Evolutionary conservation across 2,329 filamentous ascomycete species (phyloP), one percentile per base, ranked within the genome.

Genomic region (Chrysoporthe puriensis): DNA sequence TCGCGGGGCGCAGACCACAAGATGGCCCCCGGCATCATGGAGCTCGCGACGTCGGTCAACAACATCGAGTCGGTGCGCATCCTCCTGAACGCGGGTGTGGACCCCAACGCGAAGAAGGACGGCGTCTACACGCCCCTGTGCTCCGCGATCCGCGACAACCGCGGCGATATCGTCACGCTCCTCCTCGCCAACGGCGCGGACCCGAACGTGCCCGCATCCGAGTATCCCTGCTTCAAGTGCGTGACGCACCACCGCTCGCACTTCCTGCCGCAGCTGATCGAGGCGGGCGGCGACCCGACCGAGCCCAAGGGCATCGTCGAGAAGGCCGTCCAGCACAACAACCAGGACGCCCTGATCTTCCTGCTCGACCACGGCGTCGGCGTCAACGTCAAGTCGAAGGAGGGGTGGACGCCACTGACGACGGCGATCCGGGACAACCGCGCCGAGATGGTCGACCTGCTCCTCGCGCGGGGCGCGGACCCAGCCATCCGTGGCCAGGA

Each of bases 221-320:
- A 91, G 73, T 90, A 89, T 72, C 89, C 89, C 0, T 81, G 84
- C 4, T 91, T 88, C 82, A 91, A 91, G 75, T 91, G 88, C 69
- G 84, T 91, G 34, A 90, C 88, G 0, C 89, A 91, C 74, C 84
- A 88, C 74, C 83, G 88, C 34, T 78, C 85, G 0, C 86, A 90
- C 21, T 86, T 87, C 73, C 80, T 91, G 0, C 85, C 87, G 0
- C 79, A 83, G 6, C 80, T 91, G 0, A 79, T 90, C 0, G 83
- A 84, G 7, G 88, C 88, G 0, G 89, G 89, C 0, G 87, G 81
- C 13, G 83, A 90, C 70, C 80, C 90, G 0, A 77, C 82, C 71
- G 82, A 79, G 2, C 89, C 89, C 5, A 88, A 87, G 73, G 89
- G 89, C 13, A 91, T 91, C 69, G 77, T 90, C 46, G 89, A 91